These are phyloP conservation scores for Scheffersomyces insectosa DNA, from an alignment of 1,139 yeast species.

Conservation along the genomic window DNA sequence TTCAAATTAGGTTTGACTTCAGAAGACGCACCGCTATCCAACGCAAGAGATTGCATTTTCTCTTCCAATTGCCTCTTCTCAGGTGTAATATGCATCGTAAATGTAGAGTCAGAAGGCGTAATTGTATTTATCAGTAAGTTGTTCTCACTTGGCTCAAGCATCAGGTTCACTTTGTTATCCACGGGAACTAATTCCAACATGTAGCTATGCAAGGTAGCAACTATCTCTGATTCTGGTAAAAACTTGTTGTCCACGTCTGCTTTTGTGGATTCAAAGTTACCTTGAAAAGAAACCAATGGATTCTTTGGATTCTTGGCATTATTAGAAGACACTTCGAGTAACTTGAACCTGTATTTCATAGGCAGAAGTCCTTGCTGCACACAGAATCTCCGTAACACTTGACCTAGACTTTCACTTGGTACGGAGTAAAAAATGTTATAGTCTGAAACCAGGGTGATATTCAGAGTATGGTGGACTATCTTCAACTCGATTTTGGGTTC, in stretches of 20 bases:
- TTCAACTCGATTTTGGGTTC: slow-evolving; percentile 1
- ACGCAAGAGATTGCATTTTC: slow-evolving; percentile 14
- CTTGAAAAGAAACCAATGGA: not conserved
- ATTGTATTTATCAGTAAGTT: slow-evolving; percentile 14
- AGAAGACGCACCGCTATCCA: slow-evolving; percentile 2
- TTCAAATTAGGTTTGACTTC: not conserved
- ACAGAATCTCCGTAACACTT: slow-evolving; percentile 36
- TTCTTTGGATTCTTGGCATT: not conserved
- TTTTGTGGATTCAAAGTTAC: not conserved
- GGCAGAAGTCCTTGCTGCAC: slow-evolving; percentile 28
- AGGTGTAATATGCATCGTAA: slow-evolving; percentile 27
- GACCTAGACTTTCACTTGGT: slow-evolving; percentile 26
- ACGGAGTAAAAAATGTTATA: slow-evolving; percentile 6
- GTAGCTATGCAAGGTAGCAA: slow-evolving; percentile 21
- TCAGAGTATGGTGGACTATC: not conserved
- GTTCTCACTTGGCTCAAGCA: slow-evolving; percentile 4
- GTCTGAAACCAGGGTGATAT: slow-evolving; percentile 1
- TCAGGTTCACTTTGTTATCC: slow-evolving; percentile 7
- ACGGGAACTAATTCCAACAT: slow-evolving; percentile 24
- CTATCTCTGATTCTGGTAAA: slow-evolving; percentile 20
- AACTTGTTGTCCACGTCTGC: not conserved
- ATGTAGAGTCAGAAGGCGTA: slow-evolving; percentile 32
- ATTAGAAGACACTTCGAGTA: not conserved
- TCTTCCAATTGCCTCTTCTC: slow-evolving; percentile 24
- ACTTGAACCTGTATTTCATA: slow-evolving; percentile 21